Percentiles rank a stretch among this genome's conserved stretches.
phyloP scores from a whole-genome alignment of 768 basidiomycete genomes.

The Sarcodon sp. region DNA sequence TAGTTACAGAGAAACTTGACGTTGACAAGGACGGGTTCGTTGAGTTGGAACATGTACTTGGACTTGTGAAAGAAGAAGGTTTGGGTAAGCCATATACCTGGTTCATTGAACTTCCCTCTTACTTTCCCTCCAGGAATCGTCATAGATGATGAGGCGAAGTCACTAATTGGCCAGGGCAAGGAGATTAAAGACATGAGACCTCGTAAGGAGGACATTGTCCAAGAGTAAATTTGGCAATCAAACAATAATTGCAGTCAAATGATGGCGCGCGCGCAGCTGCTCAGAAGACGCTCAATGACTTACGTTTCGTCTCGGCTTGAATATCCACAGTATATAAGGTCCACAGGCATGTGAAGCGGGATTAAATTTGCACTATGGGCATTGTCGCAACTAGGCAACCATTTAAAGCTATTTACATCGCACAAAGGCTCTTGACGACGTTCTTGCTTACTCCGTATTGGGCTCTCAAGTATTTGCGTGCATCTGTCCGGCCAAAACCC shows the following conservation, averaged over 20 bases:
- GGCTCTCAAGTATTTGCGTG: not conserved
- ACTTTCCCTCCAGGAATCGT: conserved; percentile 45
- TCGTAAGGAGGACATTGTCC: conserved; percentile 94
- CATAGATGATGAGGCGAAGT: conserved; percentile 75
- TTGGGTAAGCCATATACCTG: conserved; percentile 34
- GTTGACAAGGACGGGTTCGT: conserved; percentile 94
- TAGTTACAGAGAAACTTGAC: conserved; percentile 86
- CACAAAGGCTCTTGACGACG: not conserved
- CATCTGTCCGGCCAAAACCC: not conserved
- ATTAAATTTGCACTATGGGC: too few species aligned
- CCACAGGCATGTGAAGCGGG: too few species aligned
- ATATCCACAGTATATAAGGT: too few species aligned
- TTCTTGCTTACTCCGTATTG: not conserved
- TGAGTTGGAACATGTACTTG: conserved; percentile 88
- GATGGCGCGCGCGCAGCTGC: too few species aligned
- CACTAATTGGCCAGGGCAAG: conserved; percentile 69
- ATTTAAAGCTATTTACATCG: not conserved
- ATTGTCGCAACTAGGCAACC: not conserved
- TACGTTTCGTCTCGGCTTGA: too few species aligned
- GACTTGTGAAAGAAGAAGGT: conserved; percentile 79
- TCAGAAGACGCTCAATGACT: too few species aligned
- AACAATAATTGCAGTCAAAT: too few species aligned
- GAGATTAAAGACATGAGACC: conserved; percentile 73
- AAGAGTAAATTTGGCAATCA: conserved; percentile 27
- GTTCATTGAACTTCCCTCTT: not conserved